A percentile compares a stretch with the other conserved stretches of the same genome.
Evolutionary conservation across 306 rosid genomes (phyloP).

Genomic region (Purshia tridentata): DNA sequence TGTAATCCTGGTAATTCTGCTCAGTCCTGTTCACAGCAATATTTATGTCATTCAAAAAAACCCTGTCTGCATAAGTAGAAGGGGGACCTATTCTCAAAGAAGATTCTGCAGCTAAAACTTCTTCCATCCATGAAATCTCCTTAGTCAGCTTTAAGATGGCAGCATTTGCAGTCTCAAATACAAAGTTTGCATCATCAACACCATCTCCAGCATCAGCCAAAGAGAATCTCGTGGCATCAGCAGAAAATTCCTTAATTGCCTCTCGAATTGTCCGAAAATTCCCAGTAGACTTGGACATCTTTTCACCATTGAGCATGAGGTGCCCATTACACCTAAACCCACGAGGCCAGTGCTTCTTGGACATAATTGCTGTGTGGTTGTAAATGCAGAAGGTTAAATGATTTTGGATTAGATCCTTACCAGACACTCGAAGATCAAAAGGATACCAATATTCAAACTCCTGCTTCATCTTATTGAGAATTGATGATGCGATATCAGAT

Average conservation of each 20-base stretch:
- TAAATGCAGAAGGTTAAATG: slow-evolving; percentile 81
- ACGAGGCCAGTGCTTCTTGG: slow-evolving; percentile 77
- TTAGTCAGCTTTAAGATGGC: slow-evolving; percentile 83
- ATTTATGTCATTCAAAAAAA: slow-evolving; percentile 76
- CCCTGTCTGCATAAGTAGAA: slow-evolving; percentile 73
- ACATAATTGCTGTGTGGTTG: slow-evolving; percentile 80
- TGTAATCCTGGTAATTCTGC: slow-evolving; percentile 61
- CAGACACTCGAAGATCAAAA: slow-evolving; percentile 87
- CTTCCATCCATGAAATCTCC: slow-evolving; percentile 84
- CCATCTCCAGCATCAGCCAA: slow-evolving; percentile 98
- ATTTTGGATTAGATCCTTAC: slow-evolving; percentile 88
- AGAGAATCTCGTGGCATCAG: slow-evolving; percentile 84
- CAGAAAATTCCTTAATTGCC: slow-evolving; percentile 87
- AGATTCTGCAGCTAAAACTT: slow-evolving; percentile 55
- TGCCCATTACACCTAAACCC: slow-evolving; percentile 90
- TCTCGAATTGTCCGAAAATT: slow-evolving; percentile 77
- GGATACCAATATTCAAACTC: slow-evolving; percentile 98
- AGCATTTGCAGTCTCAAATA: slow-evolving; percentile 78
- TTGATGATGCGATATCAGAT: slow-evolving; percentile 51
- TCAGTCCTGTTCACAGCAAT: slow-evolving; percentile 76
- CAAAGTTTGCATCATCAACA: slow-evolving; percentile 93
- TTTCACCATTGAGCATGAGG: slow-evolving; percentile 82
- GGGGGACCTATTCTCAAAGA: slow-evolving; percentile 70
- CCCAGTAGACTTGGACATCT: slow-evolving; percentile 92
- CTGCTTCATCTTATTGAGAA: slow-evolving; percentile 66